Evolutionary conservation across 306 rosid species (phyloP), one percentile per base, ranked within the genome.

Genomic region (Arachis hypogaea): DNA sequence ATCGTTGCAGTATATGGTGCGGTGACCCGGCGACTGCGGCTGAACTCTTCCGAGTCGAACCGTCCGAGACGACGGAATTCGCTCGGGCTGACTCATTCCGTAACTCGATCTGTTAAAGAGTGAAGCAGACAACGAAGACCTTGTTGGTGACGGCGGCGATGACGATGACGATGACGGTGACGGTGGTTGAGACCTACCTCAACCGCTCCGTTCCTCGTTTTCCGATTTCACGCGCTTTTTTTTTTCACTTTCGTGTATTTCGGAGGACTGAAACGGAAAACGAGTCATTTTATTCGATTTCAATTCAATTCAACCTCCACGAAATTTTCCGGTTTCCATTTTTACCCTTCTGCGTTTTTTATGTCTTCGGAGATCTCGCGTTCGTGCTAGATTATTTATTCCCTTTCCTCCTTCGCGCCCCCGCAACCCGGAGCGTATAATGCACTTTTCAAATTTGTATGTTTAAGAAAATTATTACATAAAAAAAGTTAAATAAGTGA

Each of bases 21-120:
- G 90, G 76, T 86, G 63, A n/a, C 82, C 81, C 40, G 93, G 93
- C 1, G 93, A 87, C 72, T 88, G 93, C 0, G 93, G 93, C 86
- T 83, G 88, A 77, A 86, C 86, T 16, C 79, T 83, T 40, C 93
- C 93, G 65, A 86, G 87, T 36, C 85, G 80, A 68, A 86, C 86
- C 58, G 87, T 77, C 47, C 64, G 75, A 68, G 81, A 59, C 66
- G 88, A 84, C 29, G 80, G 18, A 9, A 65, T 38, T 10, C 83
- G 78, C 22, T 52, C 58, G 58, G 5, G 58, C 45, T 74, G 80
- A 12, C 18, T 8, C 82, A 62, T 58, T 12, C 80, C 11, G 55
- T 78, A 65, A 77, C 73, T 77, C 18, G 77, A 54, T 63, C 87
- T 66, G 54, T 43, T 1, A 33, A 33, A 33, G 38, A 33, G 38